phyloP scores from a whole-genome alignment of 768 basidiomycete genomes.

The Gloeostereum incarnatum region DNA sequence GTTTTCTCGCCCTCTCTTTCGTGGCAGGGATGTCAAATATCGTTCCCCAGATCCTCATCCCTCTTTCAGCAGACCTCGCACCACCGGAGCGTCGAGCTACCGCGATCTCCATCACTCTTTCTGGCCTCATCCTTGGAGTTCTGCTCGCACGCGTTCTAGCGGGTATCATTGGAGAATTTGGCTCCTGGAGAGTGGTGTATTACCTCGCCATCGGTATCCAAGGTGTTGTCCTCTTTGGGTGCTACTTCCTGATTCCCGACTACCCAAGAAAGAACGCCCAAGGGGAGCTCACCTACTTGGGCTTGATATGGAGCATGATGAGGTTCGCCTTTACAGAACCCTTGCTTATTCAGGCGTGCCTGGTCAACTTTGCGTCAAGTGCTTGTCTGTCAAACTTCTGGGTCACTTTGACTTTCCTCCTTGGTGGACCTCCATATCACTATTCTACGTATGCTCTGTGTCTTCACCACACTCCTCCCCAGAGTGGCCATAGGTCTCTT shows the following conservation, averaged over 20 bases:
- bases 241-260: slow-evolving; percentile 43
- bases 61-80: slow-evolving; percentile 51
- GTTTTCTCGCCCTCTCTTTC: slow-evolving; percentile 40
- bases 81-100: slow-evolving; percentile 40
- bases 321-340: slow-evolving; percentile 51
- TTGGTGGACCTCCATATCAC: slow-evolving; percentile 46
- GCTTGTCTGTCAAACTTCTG: slow-evolving; percentile 34
- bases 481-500: slow-evolving; percentile 43
- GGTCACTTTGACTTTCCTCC: slow-evolving; percentile 52
- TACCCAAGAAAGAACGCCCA: slow-evolving; percentile 42
- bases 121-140: slow-evolving; percentile 43
- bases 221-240: slow-evolving; percentile 24
- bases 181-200: slow-evolving; percentile 41
- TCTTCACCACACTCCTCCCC: slow-evolving; percentile 2
- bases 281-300: slow-evolving; percentile 36
- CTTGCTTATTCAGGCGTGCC: slow-evolving; percentile 37
- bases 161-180: slow-evolving; percentile 42
- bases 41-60: slow-evolving; percentile 38
- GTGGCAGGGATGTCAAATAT: slow-evolving; percentile 27
- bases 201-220: slow-evolving; percentile 47
- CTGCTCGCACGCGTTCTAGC: slow-evolving; percentile 42
- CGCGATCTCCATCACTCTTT: slow-evolving; percentile 37
- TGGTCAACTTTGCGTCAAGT: slow-evolving; percentile 36
- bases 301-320: slow-evolving; percentile 47
- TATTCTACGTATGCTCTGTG: slow-evolving; percentile 34